Evolutionary conservation across 1,139 yeast genomes (phyloP).

Genomic region (Magnusiomyces sp.): DNA sequence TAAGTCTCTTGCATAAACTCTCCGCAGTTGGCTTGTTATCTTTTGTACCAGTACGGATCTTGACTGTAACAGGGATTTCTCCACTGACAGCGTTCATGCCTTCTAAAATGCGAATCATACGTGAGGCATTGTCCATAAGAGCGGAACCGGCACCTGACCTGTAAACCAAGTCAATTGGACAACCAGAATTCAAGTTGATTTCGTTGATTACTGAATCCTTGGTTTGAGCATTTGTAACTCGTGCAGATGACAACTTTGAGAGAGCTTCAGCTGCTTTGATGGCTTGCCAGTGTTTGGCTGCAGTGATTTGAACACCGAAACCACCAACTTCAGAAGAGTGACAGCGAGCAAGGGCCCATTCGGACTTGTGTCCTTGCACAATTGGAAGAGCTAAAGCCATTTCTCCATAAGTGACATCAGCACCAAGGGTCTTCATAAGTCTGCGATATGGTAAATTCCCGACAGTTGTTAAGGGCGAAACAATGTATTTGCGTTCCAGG

Average conservation of each 20-base stretch:
- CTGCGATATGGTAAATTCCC: slow-evolving; percentile 95
- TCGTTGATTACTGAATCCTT: slow-evolving; percentile 60
- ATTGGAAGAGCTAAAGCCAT: slow-evolving; percentile 89
- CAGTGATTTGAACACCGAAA: slow-evolving; percentile 90
- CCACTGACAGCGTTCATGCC: slow-evolving; percentile 88
- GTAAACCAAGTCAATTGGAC: slow-evolving; percentile 90
- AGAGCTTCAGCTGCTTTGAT: slow-evolving; percentile 83
- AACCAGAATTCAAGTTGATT: slow-evolving; percentile 87
- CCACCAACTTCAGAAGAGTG: slow-evolving; percentile 77
- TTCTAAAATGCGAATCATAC: slow-evolving; percentile 65
- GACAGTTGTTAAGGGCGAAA: slow-evolving; percentile 94
- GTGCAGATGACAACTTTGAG: slow-evolving; percentile 42
- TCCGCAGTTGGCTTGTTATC: slow-evolving; percentile 86
- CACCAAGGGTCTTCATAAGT: slow-evolving; percentile 83
- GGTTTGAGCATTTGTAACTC: too few species aligned
- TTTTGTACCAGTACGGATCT: slow-evolving; percentile 83
- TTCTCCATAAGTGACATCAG: slow-evolving; percentile 89
- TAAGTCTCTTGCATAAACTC: slow-evolving; percentile 56
- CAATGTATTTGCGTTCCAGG: slow-evolving; percentile 66
- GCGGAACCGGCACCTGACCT: slow-evolving; percentile 97
- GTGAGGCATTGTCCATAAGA: slow-evolving; percentile 79
- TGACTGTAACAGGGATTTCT: slow-evolving; percentile 84
- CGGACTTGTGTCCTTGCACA: slow-evolving; percentile 82
- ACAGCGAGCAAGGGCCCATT: slow-evolving; percentile 96
- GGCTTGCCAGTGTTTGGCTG: slow-evolving; percentile 89